Evolutionary conservation across 192 early-diverging fungal species (phyloP), one percentile per base, ranked within the genome.

Genomic region (Geranomyces variabilis): DNA sequence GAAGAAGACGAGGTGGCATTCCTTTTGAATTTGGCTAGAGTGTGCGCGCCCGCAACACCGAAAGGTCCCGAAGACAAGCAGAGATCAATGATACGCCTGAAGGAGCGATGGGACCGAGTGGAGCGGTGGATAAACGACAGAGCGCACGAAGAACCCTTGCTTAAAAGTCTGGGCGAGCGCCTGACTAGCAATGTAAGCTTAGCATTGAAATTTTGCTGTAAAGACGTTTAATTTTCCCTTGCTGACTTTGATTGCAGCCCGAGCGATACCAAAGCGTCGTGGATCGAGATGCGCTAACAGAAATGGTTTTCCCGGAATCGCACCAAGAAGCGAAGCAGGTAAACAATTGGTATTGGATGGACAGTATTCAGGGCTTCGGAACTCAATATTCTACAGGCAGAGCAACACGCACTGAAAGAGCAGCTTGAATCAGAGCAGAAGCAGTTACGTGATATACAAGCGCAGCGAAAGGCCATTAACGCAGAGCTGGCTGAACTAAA

Each of bases 101-200:
- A 59, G 55, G 69, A 70, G 41, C 19, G 79, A 65, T 77, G 66
- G 66, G 66, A 49, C 45, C 28, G 49, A 10, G 51, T 68, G 1
- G 66, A 55, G 24, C 12, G 48, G 51, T 68, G 21, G 22, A 55
- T 55, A 26, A 4, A 53, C n/a, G 33, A 26, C 26, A 24, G 36
- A 41, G 48, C 4, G 3, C 14, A 24, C 10, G 49, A 68, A 1
- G 51, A 68, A 56, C 45, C 43, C n/a, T 9, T 68, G 33, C 53
- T 55, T 0, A 22, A 68, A 22, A 26, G 31, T 17, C 51, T 68
- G 48, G 26, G 63, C 19, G 13, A 21, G 34, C 19, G 63, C 13
- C 17, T 66, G 43, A 41, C 41, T 47, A 24, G 17, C 5, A 17
- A 66, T 14, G 63, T 66, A 66, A 66, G 22, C 17, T 41, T 13